Percentiles rank a stretch among this genome's conserved stretches.
phyloP scores from a whole-genome alignment of 495 filamentous ascomycete genomes.

The Cenococcum geophilum region DNA sequence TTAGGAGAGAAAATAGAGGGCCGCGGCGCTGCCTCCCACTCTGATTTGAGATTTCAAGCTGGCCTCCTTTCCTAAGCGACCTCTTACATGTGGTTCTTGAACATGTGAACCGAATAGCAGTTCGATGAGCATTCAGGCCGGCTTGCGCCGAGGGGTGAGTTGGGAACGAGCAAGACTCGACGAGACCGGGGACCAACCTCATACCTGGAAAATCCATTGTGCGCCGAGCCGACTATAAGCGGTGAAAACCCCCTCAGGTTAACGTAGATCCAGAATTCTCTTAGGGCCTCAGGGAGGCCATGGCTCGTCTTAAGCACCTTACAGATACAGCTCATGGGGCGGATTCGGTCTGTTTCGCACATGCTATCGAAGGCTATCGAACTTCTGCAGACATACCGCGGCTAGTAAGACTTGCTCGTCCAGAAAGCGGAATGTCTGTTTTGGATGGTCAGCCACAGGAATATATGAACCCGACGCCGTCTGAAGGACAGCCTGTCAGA shows the following conservation, averaged over 20 bases:
- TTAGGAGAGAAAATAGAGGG: too few species aligned
- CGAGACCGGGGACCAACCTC: neutral
- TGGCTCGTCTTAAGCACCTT: neutral
- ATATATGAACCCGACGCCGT: too few species aligned
- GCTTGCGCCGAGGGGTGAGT: neutral
- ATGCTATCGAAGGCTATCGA: neutral
- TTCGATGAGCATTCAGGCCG: too few species aligned
- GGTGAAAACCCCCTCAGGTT: neutral
- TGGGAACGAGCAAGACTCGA: neutral
- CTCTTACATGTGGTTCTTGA: too few species aligned
- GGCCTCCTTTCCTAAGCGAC: too few species aligned
- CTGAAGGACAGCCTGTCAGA: too few species aligned
- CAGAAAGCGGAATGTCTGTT: too few species aligned
- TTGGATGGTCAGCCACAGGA: too few species aligned
- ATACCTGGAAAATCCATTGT: neutral
- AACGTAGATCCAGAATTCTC: neutral
- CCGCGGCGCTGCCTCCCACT: too few species aligned
- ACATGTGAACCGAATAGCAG: too few species aligned
- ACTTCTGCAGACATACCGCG: neutral
- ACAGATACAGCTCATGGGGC: neutral
- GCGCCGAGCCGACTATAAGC: conserved; percentile 2
- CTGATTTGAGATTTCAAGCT: too few species aligned
- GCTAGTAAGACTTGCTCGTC: too few species aligned
- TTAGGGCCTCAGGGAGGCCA: neutral
- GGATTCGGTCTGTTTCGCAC: neutral